A percentile compares a stretch with the other conserved stretches of the same genome.
These are phyloP conservation scores for Paulinella micropora DNA, from an alignment of 78 protist species.

Conservation along the genomic window DNA sequence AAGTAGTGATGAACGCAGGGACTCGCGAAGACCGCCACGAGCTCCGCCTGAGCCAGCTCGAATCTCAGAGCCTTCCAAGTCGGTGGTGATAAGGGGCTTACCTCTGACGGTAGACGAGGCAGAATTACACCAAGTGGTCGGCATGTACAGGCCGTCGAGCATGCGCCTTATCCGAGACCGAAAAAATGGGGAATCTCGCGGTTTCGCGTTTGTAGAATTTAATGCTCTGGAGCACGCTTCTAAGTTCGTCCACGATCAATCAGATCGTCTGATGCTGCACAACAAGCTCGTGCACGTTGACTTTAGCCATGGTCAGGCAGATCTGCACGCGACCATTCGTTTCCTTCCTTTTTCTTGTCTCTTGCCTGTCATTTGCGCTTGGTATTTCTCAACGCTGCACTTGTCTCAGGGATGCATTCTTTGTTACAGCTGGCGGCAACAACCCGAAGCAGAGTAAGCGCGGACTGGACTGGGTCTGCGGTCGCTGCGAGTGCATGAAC, in stretches of 20 bases:
- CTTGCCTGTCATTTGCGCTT: background rate
- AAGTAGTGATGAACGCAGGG: background rate
- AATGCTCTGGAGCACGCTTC: background rate
- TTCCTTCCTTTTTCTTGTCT: background rate
- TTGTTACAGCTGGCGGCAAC: background rate
- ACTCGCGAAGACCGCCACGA: background rate
- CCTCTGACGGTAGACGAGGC: background rate
- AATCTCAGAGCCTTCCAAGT: background rate
- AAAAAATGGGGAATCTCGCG: no score
- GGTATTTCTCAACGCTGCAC: background rate
- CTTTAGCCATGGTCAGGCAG: background rate
- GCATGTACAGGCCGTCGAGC: background rate
- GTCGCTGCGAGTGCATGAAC: background rate
- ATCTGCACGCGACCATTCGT: background rate
- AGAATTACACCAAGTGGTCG: background rate
- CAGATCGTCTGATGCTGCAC: background rate
- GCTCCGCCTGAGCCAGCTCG: no score
- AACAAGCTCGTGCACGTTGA: background rate
- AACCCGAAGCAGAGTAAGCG: background rate
- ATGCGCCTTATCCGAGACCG: background rate
- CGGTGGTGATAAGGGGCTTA: background rate
- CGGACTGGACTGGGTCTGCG: conserved; percentile 6
- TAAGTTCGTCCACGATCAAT: background rate
- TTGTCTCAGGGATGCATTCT: background rate
- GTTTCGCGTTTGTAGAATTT: background rate